Conservation (phyloP, 139 green algal species). For the Picochlorum sp. region DNA sequence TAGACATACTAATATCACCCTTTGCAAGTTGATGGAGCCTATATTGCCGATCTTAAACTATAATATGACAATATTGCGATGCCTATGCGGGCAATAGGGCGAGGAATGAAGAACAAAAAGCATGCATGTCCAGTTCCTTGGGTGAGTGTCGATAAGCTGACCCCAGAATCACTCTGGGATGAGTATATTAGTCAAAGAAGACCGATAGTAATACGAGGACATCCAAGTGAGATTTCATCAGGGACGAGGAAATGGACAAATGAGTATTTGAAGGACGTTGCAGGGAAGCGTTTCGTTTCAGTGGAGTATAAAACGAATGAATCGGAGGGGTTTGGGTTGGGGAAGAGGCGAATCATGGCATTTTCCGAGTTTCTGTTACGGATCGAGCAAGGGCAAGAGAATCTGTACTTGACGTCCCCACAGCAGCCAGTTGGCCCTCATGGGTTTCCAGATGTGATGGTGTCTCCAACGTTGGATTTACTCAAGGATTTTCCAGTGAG, state of each 20-base stretch:
- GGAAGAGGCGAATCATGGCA: slow-evolving; percentile 41
- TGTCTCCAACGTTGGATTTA: slow-evolving; percentile 42
- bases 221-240: slow-evolving; percentile 10
- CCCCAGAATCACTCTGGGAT: background rate
- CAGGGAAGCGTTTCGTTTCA: slow-evolving; percentile 28
- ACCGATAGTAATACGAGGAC: slow-evolving; percentile 6
- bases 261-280: slow-evolving; percentile 6
- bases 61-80: no score
- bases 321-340: slow-evolving; percentile 45
- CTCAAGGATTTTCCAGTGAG: slow-evolving; percentile 40
- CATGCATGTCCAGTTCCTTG: background rate
- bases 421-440: slow-evolving; percentile 32
- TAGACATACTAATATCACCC: no score
- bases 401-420: slow-evolving; percentile 69
- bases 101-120: background rate
- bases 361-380: slow-evolving; percentile 45
- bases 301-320: slow-evolving; percentile 44
- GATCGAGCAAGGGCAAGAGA: slow-evolving; percentile 35
- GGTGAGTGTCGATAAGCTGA: background rate
- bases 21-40: no score
- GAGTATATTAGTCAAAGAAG: slow-evolving; percentile 12
- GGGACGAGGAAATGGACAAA: slow-evolving; percentile 13
- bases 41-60: no score
- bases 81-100: no score
- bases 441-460: slow-evolving; percentile 51